A percentile compares a stretch with the other conserved stretches of the same genome.
Evolutionary conservation across 305 asterid genomes (phyloP).

Genomic region (Rubia balearica): DNA sequence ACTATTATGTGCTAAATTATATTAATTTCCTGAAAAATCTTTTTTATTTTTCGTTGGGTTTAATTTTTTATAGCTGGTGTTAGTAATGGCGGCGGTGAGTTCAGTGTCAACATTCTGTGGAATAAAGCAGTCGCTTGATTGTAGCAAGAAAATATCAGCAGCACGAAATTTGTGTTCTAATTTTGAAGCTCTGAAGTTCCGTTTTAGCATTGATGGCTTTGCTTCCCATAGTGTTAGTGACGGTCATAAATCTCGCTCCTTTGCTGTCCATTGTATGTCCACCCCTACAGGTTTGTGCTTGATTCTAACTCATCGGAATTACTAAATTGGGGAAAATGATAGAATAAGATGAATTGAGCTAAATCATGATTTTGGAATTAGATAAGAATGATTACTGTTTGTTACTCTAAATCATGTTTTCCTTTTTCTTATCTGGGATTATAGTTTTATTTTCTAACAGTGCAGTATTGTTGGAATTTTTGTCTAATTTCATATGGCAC

Average conservation of each 20-base stretch:
- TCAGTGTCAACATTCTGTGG: conserved; percentile 52
- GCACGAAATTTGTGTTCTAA: conserved; percentile 32
- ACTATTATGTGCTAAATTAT: not conserved
- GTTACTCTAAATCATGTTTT: not conserved
- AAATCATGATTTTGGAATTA: not conserved
- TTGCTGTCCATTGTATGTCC: conserved; percentile 63
- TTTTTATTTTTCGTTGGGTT: not conserved
- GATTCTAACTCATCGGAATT: not conserved
- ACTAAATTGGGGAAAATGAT: not conserved
- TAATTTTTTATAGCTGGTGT: not conserved
- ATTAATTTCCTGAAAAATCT: not conserved
- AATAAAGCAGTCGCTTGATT: conserved; percentile 43
- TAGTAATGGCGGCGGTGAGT: conserved; percentile 66
- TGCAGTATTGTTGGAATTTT: not conserved
- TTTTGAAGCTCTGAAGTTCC: conserved; percentile 50
- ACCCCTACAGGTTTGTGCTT: conserved; percentile 38
- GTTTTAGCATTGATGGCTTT: conserved; percentile 21
- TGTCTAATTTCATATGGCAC: not conserved
- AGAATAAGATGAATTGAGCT: not conserved
- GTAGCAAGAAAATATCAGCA: conserved; percentile 28
- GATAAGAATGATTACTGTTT: not conserved
- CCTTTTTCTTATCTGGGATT: not conserved
- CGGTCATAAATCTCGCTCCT: conserved; percentile 31
- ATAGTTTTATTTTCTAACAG: not conserved
- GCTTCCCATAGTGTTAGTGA: conserved; percentile 21